Percentiles rank a stretch among this genome's conserved stretches.
Conservation (phyloP, 2,329 filamentous ascomycete genomes). For the Beauveria asiatica region DNA sequence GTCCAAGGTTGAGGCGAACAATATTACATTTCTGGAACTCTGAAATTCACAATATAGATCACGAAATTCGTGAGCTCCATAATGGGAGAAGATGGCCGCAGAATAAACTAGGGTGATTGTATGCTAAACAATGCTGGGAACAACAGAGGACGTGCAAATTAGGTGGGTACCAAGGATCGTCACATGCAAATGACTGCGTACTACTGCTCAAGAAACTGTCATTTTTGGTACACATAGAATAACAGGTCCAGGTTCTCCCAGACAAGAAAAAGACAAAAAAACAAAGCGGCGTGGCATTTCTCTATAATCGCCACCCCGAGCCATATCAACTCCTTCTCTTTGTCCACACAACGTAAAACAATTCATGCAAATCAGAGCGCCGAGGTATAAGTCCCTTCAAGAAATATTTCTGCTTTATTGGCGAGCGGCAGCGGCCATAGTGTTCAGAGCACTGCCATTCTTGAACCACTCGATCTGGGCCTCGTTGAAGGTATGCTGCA, state of each 20-base stretch:
- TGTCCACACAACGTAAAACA: slow-evolving; percentile 1
- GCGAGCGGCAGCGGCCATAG: slow-evolving; percentile 70
- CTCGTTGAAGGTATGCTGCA: slow-evolving; percentile 96
- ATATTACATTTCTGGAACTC: too few species aligned
- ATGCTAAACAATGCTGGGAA: neutral
- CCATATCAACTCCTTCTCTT: slow-evolving; percentile 3
- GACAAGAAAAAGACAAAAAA: neutral
- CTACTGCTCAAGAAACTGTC: neutral
- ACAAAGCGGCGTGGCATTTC: neutral
- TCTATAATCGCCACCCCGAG: neutral
- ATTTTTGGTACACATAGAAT: slow-evolving; percentile 8
- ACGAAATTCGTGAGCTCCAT: too few species aligned
- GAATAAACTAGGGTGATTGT: neutral
- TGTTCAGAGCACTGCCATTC: slow-evolving; percentile 95
- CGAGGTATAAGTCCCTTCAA: slow-evolving; percentile 4
- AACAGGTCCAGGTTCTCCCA: slow-evolving; percentile 6
- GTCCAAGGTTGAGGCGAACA: too few species aligned
- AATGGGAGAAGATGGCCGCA: too few species aligned
- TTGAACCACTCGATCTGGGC: slow-evolving; percentile 98
- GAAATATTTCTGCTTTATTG: slow-evolving; percentile 20
- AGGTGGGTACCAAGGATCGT: neutral
- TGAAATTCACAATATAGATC: too few species aligned
- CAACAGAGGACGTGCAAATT: neutral
- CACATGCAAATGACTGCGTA: neutral
- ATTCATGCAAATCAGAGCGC: slow-evolving; percentile 7